Percentiles rank a stretch among this genome's conserved stretches.
Evolutionary conservation across 2,329 filamentous ascomycete genomes (phyloP).

Genomic region (Fusarium kyushuense): DNA sequence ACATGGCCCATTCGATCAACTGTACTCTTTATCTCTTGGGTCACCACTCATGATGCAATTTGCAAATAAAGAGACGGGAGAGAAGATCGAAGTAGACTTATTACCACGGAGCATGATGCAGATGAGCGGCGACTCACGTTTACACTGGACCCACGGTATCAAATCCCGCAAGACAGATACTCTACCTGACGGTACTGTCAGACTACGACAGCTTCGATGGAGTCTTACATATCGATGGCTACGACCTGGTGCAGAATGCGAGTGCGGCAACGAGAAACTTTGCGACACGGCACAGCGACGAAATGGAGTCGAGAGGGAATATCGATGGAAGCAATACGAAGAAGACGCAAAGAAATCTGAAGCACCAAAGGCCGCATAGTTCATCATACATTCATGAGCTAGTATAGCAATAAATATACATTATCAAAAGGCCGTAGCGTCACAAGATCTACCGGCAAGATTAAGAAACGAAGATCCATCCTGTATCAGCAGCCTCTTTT

Average conservation of each 20-base stretch:
- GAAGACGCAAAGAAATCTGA: conserved; percentile 37
- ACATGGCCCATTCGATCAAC: conserved; percentile 60
- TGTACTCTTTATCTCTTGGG: conserved; percentile 60
- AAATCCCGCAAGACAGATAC: conserved; percentile 65
- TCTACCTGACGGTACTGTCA: conserved; percentile 59
- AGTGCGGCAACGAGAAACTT: conserved; percentile 62
- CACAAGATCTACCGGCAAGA: conserved; percentile 12
- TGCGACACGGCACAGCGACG: conserved; percentile 65
- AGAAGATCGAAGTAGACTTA: conserved; percentile 60
- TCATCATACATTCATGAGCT: conserved; percentile 19
- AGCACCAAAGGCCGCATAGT: neutral
- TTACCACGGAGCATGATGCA: conserved; percentile 63
- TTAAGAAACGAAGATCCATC: conserved; percentile 12
- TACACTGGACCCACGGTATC: conserved; percentile 69
- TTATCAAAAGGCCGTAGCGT: neutral
- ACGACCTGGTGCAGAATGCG: conserved; percentile 59
- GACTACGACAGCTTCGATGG: conserved; percentile 61
- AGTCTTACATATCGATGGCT: conserved; percentile 69
- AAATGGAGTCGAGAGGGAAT: conserved; percentile 62
- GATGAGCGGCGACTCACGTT: conserved; percentile 62
- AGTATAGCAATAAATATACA: conserved; percentile 10
- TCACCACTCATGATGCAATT: conserved; percentile 61
- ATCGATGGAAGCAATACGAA: conserved; percentile 59
- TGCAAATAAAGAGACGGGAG: conserved; percentile 44
- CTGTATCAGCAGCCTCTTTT: neutral